Base-by-base conservation (phyloP, 129 eudicot species). In the Artemisia argyi region DNA sequence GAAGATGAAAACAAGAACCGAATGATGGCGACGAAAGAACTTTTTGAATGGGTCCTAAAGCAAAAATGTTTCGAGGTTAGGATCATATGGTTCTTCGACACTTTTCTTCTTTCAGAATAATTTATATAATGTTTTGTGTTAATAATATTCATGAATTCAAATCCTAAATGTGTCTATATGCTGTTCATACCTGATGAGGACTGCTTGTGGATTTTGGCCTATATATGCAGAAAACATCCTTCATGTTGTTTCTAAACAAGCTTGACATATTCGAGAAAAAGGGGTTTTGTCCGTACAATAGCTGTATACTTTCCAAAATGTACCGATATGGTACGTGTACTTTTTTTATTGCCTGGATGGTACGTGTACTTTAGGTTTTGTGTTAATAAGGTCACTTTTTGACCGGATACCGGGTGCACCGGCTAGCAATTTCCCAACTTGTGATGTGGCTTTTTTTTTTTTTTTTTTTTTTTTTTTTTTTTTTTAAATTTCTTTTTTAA, bases 211-310 rank as follows among this genome's bases (percentile, higher is more conserved):
- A 67, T 55, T 82, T 65, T 68, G 67, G 49, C 73, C 32, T 73
- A 8, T n/a, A n/a, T n/a, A n/a, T 85, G 96, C 98, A 94, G 98
- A 94, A 86, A 94, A 86, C 98, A 68, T 90, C 98, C 51, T 85
- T 94, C 85, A 89, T 90, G 97, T 85, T 20, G 22, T 20, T 90
- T 79, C 89, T 94, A 68, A 94, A 94, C 88, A 94, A 94, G 81
- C 90, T 94, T 81, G 98, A 94, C 76, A 81, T 94, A 58, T 94
- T 94, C 57, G 98, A 94, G 86, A 84, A 87, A 87, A 94, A 94
- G 87, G 93, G n/a, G n/a, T n/a, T n/a, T n/a, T n/a, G n/a, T n/a
- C n/a, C n/a, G n/a, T n/a, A n/a, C n/a, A n/a, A n/a, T n/a, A n/a
- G n/a, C n/a, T n/a, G n/a, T n/a, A n/a, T n/a, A n/a, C n/a, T n/a